A percentile compares a stretch with the other conserved stretches of the same genome.
These are phyloP conservation scores for Chytriomyces sp. DNA, from an alignment of 192 early-diverging fungal genomes.

Conservation along the genomic window DNA sequence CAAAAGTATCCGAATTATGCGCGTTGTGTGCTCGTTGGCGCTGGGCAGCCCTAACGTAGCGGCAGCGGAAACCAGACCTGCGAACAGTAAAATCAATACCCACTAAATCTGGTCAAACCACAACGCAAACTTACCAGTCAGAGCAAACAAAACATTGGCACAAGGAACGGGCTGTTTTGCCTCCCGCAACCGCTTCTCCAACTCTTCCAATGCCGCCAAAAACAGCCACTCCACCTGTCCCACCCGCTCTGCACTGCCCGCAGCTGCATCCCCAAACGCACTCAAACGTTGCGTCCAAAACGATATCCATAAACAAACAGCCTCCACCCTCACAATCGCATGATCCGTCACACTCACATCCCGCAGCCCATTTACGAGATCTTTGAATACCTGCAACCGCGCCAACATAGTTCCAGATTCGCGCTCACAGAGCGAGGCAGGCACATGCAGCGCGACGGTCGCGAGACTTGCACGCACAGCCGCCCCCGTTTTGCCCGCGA, in stretches of 20 bases:
- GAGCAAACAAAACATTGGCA: neutral
- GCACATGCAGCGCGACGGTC: neutral
- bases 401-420: neutral
- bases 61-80: constrained; percentile 11
- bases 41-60: neutral
- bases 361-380: constrained; percentile 20
- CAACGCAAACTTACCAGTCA: neutral
- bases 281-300: constrained; percentile 13
- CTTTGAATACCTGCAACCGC: constrained; percentile 1
- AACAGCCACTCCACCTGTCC: constrained; percentile 14
- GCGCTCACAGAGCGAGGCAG: neutral
- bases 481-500: neutral
- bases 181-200: constrained; percentile 10
- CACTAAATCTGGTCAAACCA: neutral
- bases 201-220: neutral
- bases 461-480: neutral
- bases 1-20: neutral
- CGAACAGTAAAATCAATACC: neutral
- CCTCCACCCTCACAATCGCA: neutral
- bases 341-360: constrained; percentile 13
- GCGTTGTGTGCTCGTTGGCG: constrained; percentile 1
- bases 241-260: neutral
- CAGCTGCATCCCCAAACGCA: neutral
- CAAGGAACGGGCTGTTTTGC: constrained; percentile 6
- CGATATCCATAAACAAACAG: neutral